Base-by-base conservation (phyloP, 176 grass and related monocot genomes). In the Aegilops umbellulata region DNA sequence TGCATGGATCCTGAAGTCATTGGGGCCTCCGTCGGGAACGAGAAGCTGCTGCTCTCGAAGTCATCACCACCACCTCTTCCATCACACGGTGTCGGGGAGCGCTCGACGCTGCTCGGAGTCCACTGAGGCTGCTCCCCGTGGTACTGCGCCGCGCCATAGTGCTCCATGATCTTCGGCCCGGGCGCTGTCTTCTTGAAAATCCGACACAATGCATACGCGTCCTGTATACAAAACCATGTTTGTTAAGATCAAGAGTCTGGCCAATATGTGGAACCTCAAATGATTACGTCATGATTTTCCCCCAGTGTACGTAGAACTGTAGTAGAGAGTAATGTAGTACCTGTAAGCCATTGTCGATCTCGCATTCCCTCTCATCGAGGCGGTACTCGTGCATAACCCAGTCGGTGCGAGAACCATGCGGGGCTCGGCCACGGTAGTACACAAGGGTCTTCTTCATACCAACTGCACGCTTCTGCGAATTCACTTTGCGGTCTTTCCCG, bases 311-410 rank as follows among this genome's bases (percentile, higher is more conserved):
- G 35, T 34, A 87, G 27, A 58, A 84, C 10, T 51, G 25, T 51
- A 51, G 6, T 58, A 20, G 22, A 49, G 74, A 27, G 15, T 12
- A 68, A 34, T 79, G 15, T 81, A 12, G 49, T 27, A 99, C 97
- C 97, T 97, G 97, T 80, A 99, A 89, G 53, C 97, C 97, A 2
- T 78, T 85, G 61, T 91, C 86, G 41, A 55, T 89, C 30, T 99
- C 97, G 24, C 97, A 99, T 91, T 99, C 97, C 60, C 82, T 92
- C 39, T 99, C 97, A 2, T 99, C 97, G 1, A 99, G 94, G 53
- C 97, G 97, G 66, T 99, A 99, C 78, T 99, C 97, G 10, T 99
- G 97, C 97, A 99, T 99, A 69, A 99, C 88, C 97, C 97, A 99
- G 64, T 94, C 97, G 16, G 94, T 97, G 49, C 97, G 92, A 53